These are phyloP conservation scores for Lithospermum erythrorhizon DNA, from an alignment of 257 asterid species.

Conservation along the genomic window DNA sequence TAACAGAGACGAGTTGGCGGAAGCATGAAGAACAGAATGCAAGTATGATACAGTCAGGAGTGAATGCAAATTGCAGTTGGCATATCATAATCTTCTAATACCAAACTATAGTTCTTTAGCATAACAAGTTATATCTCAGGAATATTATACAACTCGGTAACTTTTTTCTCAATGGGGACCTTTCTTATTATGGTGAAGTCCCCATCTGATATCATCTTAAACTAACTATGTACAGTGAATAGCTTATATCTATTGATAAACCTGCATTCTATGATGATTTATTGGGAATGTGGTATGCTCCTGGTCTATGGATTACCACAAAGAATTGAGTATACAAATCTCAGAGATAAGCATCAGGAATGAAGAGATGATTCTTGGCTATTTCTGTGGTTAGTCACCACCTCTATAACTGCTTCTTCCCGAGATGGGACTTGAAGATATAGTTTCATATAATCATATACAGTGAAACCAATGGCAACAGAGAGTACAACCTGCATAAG, in stretches of 20 bases:
- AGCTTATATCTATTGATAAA: neutral
- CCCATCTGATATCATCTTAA: too few relatives aligned
- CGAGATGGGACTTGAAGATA: constrained; percentile 58
- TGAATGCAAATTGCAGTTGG: too few relatives aligned
- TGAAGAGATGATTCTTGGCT: too few relatives aligned
- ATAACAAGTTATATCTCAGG: neutral
- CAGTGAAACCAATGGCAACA: constrained; percentile 89
- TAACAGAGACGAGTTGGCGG: too few relatives aligned
- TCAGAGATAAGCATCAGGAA: constrained; percentile 1
- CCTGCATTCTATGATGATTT: neutral
- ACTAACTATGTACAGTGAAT: neutral
- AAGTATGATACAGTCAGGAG: too few relatives aligned
- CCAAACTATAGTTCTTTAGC: neutral
- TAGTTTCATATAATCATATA: constrained; percentile 72
- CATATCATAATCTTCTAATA: too few relatives aligned
- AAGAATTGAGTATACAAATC: constrained; percentile 10
- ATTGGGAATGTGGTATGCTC: neutral
- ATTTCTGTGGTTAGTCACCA: too few relatives aligned
- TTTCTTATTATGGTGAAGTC: neutral
- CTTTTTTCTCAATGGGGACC: neutral
- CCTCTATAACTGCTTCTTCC: constrained; percentile 29
- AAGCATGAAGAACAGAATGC: too few relatives aligned
- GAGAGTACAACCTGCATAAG: constrained; percentile 77
- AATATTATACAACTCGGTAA: neutral
- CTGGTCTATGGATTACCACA: neutral